phyloP scores from a whole-genome alignment of 805 yeast genomes.

The Ogataea populi-albae region DNA sequence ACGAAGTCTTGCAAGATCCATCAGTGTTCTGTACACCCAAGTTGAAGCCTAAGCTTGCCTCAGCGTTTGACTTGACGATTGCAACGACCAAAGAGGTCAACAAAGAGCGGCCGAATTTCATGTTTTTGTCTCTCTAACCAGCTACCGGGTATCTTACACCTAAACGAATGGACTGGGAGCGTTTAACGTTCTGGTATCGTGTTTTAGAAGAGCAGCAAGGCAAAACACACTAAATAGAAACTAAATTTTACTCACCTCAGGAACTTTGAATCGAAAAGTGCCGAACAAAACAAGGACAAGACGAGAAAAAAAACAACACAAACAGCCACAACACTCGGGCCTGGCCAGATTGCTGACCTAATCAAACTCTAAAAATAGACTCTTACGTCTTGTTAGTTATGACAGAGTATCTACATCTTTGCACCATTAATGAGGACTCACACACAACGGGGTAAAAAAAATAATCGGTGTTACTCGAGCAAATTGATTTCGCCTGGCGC shows the following conservation, averaged over 20 bases:
- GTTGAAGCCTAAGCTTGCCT: constrained; percentile 62
- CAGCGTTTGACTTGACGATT: constrained; percentile 22
- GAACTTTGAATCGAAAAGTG: constrained; percentile 2
- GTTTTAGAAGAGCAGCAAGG: constrained; percentile 1
- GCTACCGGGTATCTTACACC: constrained; percentile 4
- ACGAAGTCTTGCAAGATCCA: constrained; percentile 72
- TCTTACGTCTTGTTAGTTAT: neutral
- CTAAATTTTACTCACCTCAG: constrained; percentile 1
- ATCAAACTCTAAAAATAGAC: constrained; percentile 1
- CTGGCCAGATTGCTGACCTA: constrained; percentile 4
- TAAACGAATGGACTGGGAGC: constrained; percentile 4
- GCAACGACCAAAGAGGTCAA: constrained; percentile 24
- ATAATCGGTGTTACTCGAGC: no score
- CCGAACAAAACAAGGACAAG: constrained; percentile 4
- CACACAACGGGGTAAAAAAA: no score
- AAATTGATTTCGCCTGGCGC: no score
- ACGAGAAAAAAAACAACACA: constrained; percentile 5
- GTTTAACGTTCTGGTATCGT: no score
- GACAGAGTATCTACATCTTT: no score
- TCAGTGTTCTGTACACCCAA: constrained; percentile 76
- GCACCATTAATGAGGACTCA: no score
- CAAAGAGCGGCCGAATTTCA: constrained; percentile 27
- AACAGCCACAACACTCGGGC: constrained; percentile 4
- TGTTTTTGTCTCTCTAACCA: no score
- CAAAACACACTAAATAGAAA: no score